phyloP scores from a whole-genome alignment of 371 early-diverging fungal genomes.

The Funneliformis caledonium region DNA sequence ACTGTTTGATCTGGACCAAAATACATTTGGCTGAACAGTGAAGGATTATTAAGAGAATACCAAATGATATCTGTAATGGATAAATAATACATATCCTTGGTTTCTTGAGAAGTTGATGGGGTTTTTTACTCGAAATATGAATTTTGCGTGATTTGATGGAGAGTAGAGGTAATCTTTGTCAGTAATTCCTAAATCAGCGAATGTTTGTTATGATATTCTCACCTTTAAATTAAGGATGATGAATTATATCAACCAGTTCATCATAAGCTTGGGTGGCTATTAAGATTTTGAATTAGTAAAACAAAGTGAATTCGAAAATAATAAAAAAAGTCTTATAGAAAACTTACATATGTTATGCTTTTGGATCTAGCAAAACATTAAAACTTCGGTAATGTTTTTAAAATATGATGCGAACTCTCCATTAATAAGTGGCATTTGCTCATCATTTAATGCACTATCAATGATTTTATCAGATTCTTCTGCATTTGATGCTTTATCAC shows the following conservation, averaged over 20 bases:
- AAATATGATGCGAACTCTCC: not conserved
- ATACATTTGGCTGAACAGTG: not conserved
- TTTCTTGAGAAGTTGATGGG: not conserved
- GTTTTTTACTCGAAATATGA: not conserved
- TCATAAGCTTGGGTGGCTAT: not conserved
- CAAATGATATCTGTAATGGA: conserved; percentile 7
- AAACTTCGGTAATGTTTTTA: not conserved
- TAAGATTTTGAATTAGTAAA: not conserved
- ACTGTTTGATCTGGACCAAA: not conserved
- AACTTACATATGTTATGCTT: conserved; percentile 13
- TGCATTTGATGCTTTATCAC: not conserved
- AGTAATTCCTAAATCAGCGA: not conserved
- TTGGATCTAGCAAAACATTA: conserved; percentile 3
- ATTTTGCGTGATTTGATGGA: not conserved
- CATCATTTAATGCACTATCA: not conserved
- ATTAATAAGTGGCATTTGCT: not conserved
- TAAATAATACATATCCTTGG: not conserved
- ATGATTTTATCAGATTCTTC: not conserved
- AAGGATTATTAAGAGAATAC: conserved; percentile 5
- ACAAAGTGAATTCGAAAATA: not conserved
- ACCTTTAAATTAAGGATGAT: not conserved
- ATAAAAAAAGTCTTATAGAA: not conserved
- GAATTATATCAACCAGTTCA: not conserved
- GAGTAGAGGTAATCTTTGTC: not conserved
- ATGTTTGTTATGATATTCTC: not conserved